Evolutionary conservation across 306 rosid genomes (phyloP), one percentile per base, ranked within the genome.

Genomic region (Morella rubra): DNA sequence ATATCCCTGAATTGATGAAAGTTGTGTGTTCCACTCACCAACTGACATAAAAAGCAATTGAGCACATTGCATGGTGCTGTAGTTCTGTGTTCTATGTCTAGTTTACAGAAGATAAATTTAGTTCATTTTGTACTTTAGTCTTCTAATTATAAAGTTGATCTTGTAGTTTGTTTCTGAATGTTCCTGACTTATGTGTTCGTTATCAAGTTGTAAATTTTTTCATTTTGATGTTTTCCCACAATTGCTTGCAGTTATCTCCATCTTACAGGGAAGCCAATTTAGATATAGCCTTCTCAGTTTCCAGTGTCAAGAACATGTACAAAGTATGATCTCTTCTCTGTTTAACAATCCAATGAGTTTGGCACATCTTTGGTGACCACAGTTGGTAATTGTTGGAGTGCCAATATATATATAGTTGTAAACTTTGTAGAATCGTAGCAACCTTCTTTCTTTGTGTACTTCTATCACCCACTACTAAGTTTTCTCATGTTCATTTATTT

Each of bases 241-340:
- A 73, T 82, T 90, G 66, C 77, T 71, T 79, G 76, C 85, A 89
- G 91, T 52, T 79, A 61, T 79, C 81, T 68, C 60, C 74, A 15
- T 27, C 82, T 72, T 78, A 84, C 54, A 71, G 60, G 52, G 80
- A 83, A 51, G 77, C 73, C 20, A 64, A 54, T 68, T 71, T 75
- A 76, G 81, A 81, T 14, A 72, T 89, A 15, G 72, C 73, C 79
- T 78, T 86, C 81, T 75, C 91, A 51, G 83, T 85, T 72, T 89
- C 90, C 32, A 82, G 87, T 62, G 88, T 89, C 66, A 87, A 82
- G 82, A 82, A 76, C 85, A 85, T 52, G 76, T 93, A 90, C 85
- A 90, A 85, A 90, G 97, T 89, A 55, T 61, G 81, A 45, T 65
- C 66, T 56, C 71, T 81, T 66, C 74, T 72, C 69, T 44, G 32